A percentile compares a stretch with the other conserved stretches of the same genome.
Conservation (phyloP, 305 asterid species). For the Salvia sclarea region DNA sequence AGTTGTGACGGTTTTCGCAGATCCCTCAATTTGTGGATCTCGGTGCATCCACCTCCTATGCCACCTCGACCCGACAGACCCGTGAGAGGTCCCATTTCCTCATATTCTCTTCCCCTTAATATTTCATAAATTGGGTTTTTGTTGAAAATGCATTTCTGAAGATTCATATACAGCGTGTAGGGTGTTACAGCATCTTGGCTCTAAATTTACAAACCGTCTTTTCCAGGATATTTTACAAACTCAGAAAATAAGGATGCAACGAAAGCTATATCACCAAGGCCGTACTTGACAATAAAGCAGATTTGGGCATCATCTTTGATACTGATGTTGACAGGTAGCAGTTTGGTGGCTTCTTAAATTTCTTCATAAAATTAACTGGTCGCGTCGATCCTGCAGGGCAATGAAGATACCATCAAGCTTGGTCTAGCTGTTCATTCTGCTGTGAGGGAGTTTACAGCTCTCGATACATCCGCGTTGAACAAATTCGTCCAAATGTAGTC, state of each 20-base stretch:
- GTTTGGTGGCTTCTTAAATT: constrained; percentile 18
- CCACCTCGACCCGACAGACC: constrained; percentile 68
- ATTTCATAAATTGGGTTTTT: not conserved
- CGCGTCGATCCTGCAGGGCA: constrained; percentile 49
- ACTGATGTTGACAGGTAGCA: constrained; percentile 96
- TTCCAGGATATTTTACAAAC: constrained; percentile 88
- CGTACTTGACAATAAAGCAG: constrained; percentile 82
- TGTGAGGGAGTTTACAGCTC: constrained; percentile 61
- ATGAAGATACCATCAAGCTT: constrained; percentile 73
- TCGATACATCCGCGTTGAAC: constrained; percentile 72
- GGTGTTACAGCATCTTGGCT: constrained; percentile 7
- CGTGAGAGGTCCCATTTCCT: constrained; percentile 46
- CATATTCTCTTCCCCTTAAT: not conserved
- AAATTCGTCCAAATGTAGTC: constrained; percentile 59
- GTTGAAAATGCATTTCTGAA: constrained; percentile 15
- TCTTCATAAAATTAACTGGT: constrained; percentile 4
- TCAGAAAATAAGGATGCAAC: constrained; percentile 96
- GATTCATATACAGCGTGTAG: constrained; percentile 18
- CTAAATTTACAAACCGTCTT: constrained; percentile 19
- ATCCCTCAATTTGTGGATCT: constrained; percentile 80
- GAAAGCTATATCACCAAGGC: constrained; percentile 89
- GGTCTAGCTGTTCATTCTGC: constrained; percentile 70
- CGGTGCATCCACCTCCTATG: constrained; percentile 65
- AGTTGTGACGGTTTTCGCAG: constrained; percentile 45
- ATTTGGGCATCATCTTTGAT: constrained; percentile 95